These are phyloP conservation scores for Bipolaris bicolor DNA, from an alignment of 2,329 filamentous ascomycete genomes.

Conservation along the genomic window DNA sequence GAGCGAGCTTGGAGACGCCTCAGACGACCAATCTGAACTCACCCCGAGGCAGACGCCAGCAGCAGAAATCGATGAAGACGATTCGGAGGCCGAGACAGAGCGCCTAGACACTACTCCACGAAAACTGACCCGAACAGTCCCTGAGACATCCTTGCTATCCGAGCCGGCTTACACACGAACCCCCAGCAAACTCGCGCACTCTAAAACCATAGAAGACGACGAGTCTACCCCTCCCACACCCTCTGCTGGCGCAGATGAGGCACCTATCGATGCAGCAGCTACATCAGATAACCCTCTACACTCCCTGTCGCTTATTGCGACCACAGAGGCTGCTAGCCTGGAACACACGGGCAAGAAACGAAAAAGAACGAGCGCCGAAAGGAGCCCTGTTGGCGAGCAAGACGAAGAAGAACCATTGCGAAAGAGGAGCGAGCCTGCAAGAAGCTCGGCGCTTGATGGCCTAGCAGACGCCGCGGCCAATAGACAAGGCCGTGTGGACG, in stretches of 20 bases:
- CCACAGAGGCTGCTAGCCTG: slow-evolving; percentile 40
- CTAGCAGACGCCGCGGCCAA: slow-evolving; percentile 39
- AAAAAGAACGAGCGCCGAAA: slow-evolving; percentile 52
- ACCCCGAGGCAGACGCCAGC: slow-evolving; percentile 35
- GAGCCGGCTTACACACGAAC: slow-evolving; percentile 43
- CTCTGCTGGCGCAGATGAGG: slow-evolving; percentile 27
- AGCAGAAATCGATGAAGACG: slow-evolving; percentile 59
- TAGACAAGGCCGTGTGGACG: slow-evolving; percentile 36
- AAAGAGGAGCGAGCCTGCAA: slow-evolving; percentile 44
- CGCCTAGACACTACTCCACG: slow-evolving; percentile 87
- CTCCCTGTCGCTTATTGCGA: slow-evolving; percentile 40
- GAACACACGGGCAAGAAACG: slow-evolving; percentile 50
- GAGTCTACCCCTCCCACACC: slow-evolving; percentile 39
- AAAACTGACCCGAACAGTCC: slow-evolving; percentile 55
- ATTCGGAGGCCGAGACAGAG: slow-evolving; percentile 92
- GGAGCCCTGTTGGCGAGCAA: slow-evolving; percentile 47
- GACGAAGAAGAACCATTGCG: slow-evolving; percentile 44
- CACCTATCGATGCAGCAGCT: slow-evolving; percentile 19
- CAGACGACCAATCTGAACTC: slow-evolving; percentile 61
- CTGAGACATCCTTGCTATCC: slow-evolving; percentile 43
- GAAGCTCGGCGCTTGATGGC: slow-evolving; percentile 33
- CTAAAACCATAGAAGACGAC: slow-evolving; percentile 40
- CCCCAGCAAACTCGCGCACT: slow-evolving; percentile 47
- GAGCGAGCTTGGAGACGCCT: slow-evolving; percentile 85
- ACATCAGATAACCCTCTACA: slow-evolving; percentile 36